A percentile compares a stretch with the other conserved stretches of the same genome.
These are phyloP conservation scores for Stachybotrys echinatus DNA, from an alignment of 2,329 filamentous ascomycete genomes.

Conservation along the genomic window DNA sequence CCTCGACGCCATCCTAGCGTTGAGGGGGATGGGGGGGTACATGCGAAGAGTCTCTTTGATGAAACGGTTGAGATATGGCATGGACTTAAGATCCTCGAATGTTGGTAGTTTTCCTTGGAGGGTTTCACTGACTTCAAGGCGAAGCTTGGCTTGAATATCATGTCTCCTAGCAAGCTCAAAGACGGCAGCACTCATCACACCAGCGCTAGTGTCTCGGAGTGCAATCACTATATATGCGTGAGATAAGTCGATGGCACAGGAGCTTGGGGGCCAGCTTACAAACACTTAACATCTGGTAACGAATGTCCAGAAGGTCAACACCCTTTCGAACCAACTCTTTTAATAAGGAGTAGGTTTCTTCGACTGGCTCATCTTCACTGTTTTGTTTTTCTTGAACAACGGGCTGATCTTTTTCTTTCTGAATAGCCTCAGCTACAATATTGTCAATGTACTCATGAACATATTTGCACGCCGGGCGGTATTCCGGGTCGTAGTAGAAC, in stretches of 20 bases:
- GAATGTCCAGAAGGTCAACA: no score
- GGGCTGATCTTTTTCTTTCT: no score
- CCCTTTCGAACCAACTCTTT: no score
- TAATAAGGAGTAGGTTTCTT: no score
- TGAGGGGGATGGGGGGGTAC: conserved; percentile 43
- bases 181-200: not conserved
- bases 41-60: conserved; percentile 30
- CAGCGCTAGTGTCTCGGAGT: no score
- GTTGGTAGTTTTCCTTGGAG: not conserved
- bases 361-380: no score
- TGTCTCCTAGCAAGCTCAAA: not conserved
- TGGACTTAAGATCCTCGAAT: not conserved
- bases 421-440: not conserved
- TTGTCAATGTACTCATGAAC: not conserved
- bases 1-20: conserved; percentile 39
- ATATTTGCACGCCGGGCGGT: not conserved
- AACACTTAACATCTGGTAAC: no score
- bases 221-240: no score
- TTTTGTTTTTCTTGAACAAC: no score
- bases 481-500: not conserved
- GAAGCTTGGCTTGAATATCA: not conserved
- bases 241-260: no score
- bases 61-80: not conserved
- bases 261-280: no score
- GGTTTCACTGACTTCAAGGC: not conserved